Evolutionary conservation across 768 basidiomycete species (phyloP).

Genomic region (Lactarius akahatsu): DNA sequence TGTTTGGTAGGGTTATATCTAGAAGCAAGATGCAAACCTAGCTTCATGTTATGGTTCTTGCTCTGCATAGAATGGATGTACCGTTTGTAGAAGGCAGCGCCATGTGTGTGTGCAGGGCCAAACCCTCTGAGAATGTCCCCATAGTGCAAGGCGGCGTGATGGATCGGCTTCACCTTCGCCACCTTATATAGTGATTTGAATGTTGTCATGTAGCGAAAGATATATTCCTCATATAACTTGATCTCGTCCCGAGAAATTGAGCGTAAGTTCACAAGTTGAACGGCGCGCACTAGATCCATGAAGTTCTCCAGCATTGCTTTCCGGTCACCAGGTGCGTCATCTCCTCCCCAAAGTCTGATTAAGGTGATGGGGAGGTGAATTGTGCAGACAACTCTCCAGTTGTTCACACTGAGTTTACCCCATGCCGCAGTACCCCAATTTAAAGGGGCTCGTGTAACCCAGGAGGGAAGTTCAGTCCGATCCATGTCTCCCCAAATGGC

Average conservation of each 20-base stretch:
- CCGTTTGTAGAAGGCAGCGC: conserved; percentile 24
- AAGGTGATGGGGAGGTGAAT: conserved; percentile 40
- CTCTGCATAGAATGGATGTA: conserved; percentile 29
- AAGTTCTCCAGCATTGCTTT: conserved; percentile 35
- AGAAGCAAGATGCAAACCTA: conserved; percentile 21
- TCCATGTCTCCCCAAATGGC: conserved; percentile 28
- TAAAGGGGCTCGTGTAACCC: conserved; percentile 36
- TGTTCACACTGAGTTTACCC: conserved; percentile 40
- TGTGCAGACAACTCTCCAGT: conserved; percentile 38
- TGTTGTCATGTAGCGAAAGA: conserved; percentile 30
- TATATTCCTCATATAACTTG: conserved; percentile 7
- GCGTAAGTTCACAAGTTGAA: conserved; percentile 30
- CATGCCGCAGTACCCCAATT: conserved; percentile 36
- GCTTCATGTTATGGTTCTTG: conserved; percentile 30
- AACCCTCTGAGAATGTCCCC: conserved; percentile 32
- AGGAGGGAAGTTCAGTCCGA: conserved; percentile 34
- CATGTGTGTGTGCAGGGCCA: conserved; percentile 34
- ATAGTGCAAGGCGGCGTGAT: conserved; percentile 39
- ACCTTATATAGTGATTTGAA: conserved; percentile 32
- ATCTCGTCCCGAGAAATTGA: conserved; percentile 20
- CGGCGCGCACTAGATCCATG: conserved; percentile 34
- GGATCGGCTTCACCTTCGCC: conserved; percentile 33
- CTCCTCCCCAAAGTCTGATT: conserved; percentile 37
- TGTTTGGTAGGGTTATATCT: not conserved
- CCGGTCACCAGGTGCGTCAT: conserved; percentile 20